Conservation (phyloP, 2,329 filamentous ascomycete species). For the Penicillium sp. region DNA sequence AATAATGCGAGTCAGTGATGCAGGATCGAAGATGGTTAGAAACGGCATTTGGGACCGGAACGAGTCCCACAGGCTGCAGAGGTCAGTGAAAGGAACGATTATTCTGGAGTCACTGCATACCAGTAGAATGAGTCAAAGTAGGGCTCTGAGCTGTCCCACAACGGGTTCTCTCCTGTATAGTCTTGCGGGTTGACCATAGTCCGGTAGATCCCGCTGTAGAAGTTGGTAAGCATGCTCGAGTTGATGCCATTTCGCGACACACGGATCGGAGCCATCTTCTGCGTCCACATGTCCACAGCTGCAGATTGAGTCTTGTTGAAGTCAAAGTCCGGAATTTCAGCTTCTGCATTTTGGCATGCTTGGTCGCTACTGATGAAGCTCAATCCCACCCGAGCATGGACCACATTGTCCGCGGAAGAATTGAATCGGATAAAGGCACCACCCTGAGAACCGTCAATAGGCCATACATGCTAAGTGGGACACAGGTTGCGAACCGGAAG, state of each 20-base stretch:
- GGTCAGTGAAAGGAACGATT: too few species aligned
- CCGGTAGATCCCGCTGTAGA: constrained; percentile 62
- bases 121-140: constrained; percentile 70
- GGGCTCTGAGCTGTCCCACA: constrained; percentile 56
- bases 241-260: constrained; percentile 28
- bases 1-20: constrained; percentile 55
- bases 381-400: constrained; percentile 57
- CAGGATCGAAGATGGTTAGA: constrained; percentile 58
- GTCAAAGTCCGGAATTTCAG: constrained; percentile 57
- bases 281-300: constrained; percentile 51
- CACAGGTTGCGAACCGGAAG: constrained; percentile 31
- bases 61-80: constrained; percentile 63
- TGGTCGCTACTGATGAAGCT: constrained; percentile 59
- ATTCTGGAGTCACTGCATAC: too few species aligned
- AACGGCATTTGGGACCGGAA: constrained; percentile 62
- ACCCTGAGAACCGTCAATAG: constrained; percentile 32
- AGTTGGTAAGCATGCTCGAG: constrained; percentile 41
- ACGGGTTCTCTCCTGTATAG: constrained; percentile 62
- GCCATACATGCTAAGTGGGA: background rate
- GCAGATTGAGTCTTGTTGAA: constrained; percentile 47
- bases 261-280: constrained; percentile 42
- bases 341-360: constrained; percentile 59
- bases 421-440: constrained; percentile 59
- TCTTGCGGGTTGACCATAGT: constrained; percentile 64
- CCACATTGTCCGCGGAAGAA: constrained; percentile 40